Conservation (phyloP, 2,329 filamentous ascomycete genomes). For the Diaporthe helianthi region DNA sequence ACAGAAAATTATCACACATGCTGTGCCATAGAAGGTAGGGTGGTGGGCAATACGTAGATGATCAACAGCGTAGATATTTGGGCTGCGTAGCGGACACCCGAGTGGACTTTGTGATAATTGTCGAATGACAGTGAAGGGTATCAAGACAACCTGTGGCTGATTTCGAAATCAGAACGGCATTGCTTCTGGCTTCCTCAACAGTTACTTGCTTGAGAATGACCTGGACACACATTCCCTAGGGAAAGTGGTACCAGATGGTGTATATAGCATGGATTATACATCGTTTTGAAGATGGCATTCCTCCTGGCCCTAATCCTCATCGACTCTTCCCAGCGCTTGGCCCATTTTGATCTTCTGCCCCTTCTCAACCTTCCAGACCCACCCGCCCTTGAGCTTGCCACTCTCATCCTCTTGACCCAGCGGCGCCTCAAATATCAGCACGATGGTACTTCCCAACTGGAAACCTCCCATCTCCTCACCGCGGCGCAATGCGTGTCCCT, state of each 20-base stretch:
- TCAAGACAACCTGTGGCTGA: background rate
- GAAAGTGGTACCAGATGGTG: background rate
- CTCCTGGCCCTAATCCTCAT: conserved; percentile 39
- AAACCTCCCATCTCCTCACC: conserved; percentile 99
- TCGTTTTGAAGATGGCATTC: background rate
- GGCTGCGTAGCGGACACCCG: no score
- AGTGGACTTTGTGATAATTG: no score
- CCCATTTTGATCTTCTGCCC: conserved; percentile 91
- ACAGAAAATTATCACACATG: no score
- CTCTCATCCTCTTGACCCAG: conserved; percentile 64
- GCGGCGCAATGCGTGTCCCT: conserved; percentile 81
- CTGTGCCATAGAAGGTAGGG: no score
- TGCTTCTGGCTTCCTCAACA: background rate
- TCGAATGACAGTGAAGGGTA: background rate
- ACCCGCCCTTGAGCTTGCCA: conserved; percentile 67
- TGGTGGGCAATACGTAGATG: no score
- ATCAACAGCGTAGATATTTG: no score
- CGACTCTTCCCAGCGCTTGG: conserved; percentile 80
- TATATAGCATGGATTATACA: background rate
- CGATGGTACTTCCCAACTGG: conserved; percentile 92
- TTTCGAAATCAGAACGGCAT: background rate
- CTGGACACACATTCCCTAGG: background rate
- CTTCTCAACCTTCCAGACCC: conserved; percentile 85
- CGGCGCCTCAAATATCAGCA: conserved; percentile 95
- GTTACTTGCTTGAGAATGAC: background rate